phyloP scores from a whole-genome alignment of 306 rosid species.

The Glycine soja region DNA sequence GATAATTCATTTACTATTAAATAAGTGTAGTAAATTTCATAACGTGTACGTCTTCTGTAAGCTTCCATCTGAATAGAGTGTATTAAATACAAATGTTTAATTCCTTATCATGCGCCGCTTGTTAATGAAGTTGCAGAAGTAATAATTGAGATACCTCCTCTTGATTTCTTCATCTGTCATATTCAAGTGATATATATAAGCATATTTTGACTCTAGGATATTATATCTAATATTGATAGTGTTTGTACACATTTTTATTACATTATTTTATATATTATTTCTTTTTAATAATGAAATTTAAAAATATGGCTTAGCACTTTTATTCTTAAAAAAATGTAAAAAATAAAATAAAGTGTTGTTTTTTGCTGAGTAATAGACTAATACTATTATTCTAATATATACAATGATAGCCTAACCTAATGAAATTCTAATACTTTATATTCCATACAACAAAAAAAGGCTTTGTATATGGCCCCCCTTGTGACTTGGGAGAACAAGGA shows the following conservation, averaged over 20 bases:
- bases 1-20: too few relatives aligned
- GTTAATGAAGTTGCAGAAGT: not conserved
- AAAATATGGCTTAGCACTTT: too few relatives aligned
- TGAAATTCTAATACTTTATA: not conserved
- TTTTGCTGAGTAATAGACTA: too few relatives aligned
- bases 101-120: conserved; percentile 36
- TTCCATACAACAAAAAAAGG: not conserved
- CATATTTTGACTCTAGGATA: not conserved
- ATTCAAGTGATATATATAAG: not conserved
- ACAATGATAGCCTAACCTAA: not conserved
- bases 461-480: not conserved
- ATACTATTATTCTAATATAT: too few relatives aligned
- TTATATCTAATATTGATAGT: too few relatives aligned
- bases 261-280: too few relatives aligned
- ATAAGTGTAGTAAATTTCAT: not conserved
- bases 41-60: conserved; percentile 14
- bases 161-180: not conserved
- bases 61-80: not conserved
- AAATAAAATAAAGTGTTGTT: too few relatives aligned
- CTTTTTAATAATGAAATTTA: not conserved
- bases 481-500: conserved; percentile 20
- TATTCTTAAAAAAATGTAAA: too few relatives aligned
- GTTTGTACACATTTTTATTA: not conserved
- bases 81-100: not conserved
- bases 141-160: conserved; percentile 10